phyloP scores from a whole-genome alignment of 805 yeast genomes.

The Metschnikowia corniflorae region DNA sequence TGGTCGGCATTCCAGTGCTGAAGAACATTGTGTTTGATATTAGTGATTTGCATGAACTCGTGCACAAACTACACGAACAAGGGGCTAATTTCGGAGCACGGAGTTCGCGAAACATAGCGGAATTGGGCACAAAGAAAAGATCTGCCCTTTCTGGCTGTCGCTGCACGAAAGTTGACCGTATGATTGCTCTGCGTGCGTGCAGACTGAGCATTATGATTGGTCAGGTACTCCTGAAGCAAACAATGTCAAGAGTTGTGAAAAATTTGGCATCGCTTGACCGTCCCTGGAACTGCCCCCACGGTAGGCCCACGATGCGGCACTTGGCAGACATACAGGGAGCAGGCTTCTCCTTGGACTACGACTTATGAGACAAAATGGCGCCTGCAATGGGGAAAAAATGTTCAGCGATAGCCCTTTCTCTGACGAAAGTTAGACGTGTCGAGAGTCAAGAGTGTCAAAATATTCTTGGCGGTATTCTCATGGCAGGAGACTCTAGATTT shows the following conservation, averaged over 20 bases:
- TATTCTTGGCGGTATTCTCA: too few relatives aligned
- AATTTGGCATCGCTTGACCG: constrained; percentile 71
- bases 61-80: constrained; percentile 59
- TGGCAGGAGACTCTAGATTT: too few relatives aligned
- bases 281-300: constrained; percentile 98
- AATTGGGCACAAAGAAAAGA: neutral
- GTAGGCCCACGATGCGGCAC: constrained; percentile 95
- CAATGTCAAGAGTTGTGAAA: constrained; percentile 67
- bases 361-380: too few relatives aligned
- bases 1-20: constrained; percentile 70
- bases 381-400: too few relatives aligned
- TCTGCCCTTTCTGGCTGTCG: constrained; percentile 20
- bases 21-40: constrained; percentile 64
- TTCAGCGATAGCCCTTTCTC: too few relatives aligned
- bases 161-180: constrained; percentile 74
- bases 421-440: too few relatives aligned
- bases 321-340: constrained; percentile 51
- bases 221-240: constrained; percentile 49
- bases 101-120: neutral
- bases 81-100: constrained; percentile 5
- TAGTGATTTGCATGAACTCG: constrained; percentile 72
- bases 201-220: constrained; percentile 95
- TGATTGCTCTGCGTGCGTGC: constrained; percentile 96
- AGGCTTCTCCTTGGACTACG: constrained; percentile 16
- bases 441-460: too few relatives aligned